Base-by-base conservation (phyloP, 176 grass and related monocot genomes). In the Guadua angustifolia region DNA sequence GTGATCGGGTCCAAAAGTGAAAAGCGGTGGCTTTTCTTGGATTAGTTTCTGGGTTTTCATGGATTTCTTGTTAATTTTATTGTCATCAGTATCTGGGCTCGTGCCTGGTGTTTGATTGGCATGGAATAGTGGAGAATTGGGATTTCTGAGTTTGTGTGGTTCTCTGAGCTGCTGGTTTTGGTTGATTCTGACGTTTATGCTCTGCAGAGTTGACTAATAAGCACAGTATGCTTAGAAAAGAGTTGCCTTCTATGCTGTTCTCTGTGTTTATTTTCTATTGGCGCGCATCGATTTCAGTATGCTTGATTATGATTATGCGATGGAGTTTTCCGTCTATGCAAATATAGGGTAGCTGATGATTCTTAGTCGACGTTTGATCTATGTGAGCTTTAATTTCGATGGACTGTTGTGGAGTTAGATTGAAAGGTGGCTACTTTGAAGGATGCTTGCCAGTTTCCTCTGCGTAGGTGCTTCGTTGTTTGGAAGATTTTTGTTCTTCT, bases 1-100 rank as follows among this genome's bases (percentile, higher is more conserved):
- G 73, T 73, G 89, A 84, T 87, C 85, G 44, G 17, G 25, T 26
- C 18, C 76, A 91, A 90, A 87, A 75, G 80, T 80, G 80, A 91
- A 90, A 87, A 75, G 80, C 75, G 80, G 62, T 19, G 44, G 9
- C 53, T 80, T 83, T 69, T 36, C 40, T 43, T 53, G 60, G 61
- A 83, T 83, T 62, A 15, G 58, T 12, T 69, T 5, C 8, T 67
- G 62, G 26, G 43, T 62, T 82, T 16, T 22, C 25, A 22, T 52
- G 59, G 66, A 77, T 64, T 79, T 18, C 58, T 49, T 40, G 45
- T 63, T 50, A 12, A 9, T 80, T 18, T 56, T 3, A 49, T n/a
- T 21, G 47, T 26, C 58, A 33, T 32, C 49, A 5, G 57, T 35
- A 12, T 15, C 58, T 19, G 77, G 14, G 49, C 66, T 49, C 75